Evolutionary conservation across 129 eudicot species (phyloP).

Genomic region (Chrysanthemum seticuspe): DNA sequence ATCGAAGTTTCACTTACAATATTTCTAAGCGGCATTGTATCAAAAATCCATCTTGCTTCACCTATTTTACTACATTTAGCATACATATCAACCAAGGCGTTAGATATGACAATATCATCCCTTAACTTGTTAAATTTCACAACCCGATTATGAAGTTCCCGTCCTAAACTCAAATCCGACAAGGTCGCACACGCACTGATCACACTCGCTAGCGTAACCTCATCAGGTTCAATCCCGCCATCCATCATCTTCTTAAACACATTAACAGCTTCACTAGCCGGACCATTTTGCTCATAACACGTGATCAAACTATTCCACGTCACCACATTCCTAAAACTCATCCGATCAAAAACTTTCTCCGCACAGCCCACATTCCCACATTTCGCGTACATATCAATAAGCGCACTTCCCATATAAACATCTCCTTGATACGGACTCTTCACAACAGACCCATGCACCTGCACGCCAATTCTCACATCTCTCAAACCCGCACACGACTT

Average conservation of each 20-base stretch:
- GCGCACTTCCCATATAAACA: too few relatives aligned
- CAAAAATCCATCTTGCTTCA: slow-evolving; percentile 48
- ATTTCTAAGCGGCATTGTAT: slow-evolving; percentile 35
- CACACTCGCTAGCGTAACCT: slow-evolving; percentile 37
- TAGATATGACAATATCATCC: slow-evolving; percentile 40
- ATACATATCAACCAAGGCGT: slow-evolving; percentile 41
- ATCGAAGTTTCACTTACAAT: slow-evolving; percentile 38
- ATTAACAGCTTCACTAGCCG: slow-evolving; percentile 10
- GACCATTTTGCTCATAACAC: too few relatives aligned
- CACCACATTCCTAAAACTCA: slow-evolving; percentile 18
- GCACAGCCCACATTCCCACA: slow-evolving; percentile 38
- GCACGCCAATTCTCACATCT: slow-evolving; percentile 28
- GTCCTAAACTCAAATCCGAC: slow-evolving; percentile 23
- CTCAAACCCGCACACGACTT: slow-evolving; percentile 24
- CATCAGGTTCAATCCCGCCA: slow-evolving; percentile 28
- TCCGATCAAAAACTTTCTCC: slow-evolving; percentile 28
- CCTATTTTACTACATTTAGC: slow-evolving; percentile 33
- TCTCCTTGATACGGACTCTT: too few relatives aligned
- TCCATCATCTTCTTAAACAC: slow-evolving; percentile 30
- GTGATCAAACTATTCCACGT: too few relatives aligned
- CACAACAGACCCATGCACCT: slow-evolving; percentile 30
- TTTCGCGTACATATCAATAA: slow-evolving; percentile 39
- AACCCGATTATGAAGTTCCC: slow-evolving; percentile 31
- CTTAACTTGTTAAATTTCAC: slow-evolving; percentile 31
- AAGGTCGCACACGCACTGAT: slow-evolving; percentile 20